phyloP scores from a whole-genome alignment of 2,329 filamentous ascomycete genomes.

The Ophiostoma montium region DNA sequence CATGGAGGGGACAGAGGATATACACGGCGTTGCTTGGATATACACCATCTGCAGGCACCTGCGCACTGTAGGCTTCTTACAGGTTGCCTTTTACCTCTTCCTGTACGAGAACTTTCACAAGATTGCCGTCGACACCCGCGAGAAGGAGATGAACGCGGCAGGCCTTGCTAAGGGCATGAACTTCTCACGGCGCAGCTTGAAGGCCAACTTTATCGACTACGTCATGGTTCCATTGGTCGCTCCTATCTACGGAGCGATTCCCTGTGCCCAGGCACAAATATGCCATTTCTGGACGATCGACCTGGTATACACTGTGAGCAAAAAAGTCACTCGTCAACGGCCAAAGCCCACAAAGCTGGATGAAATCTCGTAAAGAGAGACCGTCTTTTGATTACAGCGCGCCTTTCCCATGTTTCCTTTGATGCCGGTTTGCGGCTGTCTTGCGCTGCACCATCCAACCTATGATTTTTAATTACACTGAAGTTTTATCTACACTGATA shows the following conservation, averaged over 20 bases:
- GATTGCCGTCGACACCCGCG: constrained; percentile 42
- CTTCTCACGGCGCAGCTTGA: constrained; percentile 44
- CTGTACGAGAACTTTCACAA: constrained; percentile 56
- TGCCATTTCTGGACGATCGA: constrained; percentile 57
- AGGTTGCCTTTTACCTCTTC: constrained; percentile 48
- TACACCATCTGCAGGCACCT: constrained; percentile 46
- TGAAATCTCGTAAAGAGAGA: constrained; percentile 11
- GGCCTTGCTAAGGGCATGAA: constrained; percentile 50
- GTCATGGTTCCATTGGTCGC: constrained; percentile 52
- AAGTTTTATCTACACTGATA: background rate
- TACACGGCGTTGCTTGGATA: constrained; percentile 41
- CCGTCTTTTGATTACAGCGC: background rate
- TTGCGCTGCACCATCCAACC: background rate
- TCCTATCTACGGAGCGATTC: constrained; percentile 53
- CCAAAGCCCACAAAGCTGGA: constrained; percentile 24
- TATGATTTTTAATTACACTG: constrained; percentile 3
- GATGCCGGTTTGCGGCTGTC: constrained; percentile 4
- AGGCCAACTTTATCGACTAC: constrained; percentile 47
- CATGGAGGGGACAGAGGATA: constrained; percentile 33
- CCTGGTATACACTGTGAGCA: constrained; percentile 57
- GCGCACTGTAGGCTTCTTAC: constrained; percentile 46
- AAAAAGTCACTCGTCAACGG: constrained; percentile 46
- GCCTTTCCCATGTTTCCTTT: background rate
- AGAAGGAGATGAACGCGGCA: constrained; percentile 52
- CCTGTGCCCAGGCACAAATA: constrained; percentile 52